These are phyloP conservation scores for Hypericum androsaemum DNA, from an alignment of 345 rosid species.

Conservation along the genomic window DNA sequence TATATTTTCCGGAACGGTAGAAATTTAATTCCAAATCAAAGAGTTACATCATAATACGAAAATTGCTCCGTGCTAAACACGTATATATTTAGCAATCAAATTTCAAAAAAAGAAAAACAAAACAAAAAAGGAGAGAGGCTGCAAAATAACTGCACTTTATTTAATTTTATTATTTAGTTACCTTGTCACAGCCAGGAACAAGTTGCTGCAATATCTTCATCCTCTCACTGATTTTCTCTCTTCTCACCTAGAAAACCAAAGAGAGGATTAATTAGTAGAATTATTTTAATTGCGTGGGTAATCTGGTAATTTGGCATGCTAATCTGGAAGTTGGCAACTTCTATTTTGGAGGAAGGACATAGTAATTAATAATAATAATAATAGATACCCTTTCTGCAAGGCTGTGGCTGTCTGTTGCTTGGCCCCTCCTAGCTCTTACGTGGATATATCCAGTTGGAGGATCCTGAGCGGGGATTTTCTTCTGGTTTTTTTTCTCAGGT, in stretches of 20 bases:
- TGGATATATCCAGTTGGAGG: slow-evolving; percentile 60
- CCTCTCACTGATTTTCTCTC: slow-evolving; percentile 70
- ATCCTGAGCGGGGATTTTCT: slow-evolving; percentile 26
- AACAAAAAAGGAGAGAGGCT: background rate
- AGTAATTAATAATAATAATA: no score
- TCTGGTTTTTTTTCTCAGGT: slow-evolving; percentile 26
- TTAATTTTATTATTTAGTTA: slow-evolving; percentile 4
- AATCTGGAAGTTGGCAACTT: background rate
- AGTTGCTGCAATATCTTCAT: slow-evolving; percentile 51
- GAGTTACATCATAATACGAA: no score
- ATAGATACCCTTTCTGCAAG: slow-evolving; percentile 63
- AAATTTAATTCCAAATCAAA: no score
- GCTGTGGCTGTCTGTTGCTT: slow-evolving; percentile 73
- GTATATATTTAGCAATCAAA: background rate
- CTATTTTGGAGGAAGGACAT: no score
- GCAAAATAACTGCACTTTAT: no score
- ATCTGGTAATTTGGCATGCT: slow-evolving; percentile 1
- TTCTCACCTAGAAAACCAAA: slow-evolving; percentile 42
- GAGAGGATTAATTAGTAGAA: background rate
- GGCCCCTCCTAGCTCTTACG: slow-evolving; percentile 80
- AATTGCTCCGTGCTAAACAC: background rate
- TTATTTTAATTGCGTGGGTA: background rate
- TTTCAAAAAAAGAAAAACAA: slow-evolving; percentile 6
- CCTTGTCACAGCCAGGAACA: slow-evolving; percentile 86
- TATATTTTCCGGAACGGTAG: no score